Evolutionary conservation across 495 filamentous ascomycete species (phyloP).

Genomic region (Talaromyces ruber): DNA sequence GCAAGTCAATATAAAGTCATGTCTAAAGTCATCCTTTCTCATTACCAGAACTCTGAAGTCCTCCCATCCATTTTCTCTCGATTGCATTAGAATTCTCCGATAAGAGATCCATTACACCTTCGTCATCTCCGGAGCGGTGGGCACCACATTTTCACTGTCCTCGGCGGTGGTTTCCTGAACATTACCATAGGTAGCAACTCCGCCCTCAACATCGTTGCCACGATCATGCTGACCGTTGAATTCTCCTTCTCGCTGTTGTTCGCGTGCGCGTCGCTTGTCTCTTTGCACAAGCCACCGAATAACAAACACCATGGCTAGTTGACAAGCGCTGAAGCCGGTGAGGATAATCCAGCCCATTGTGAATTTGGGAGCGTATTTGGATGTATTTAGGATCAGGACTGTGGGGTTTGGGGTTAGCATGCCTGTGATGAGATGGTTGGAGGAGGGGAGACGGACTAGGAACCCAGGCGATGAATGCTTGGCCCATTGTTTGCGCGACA

Average conservation of each 20-base stretch:
- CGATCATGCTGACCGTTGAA: neutral
- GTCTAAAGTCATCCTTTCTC: neutral
- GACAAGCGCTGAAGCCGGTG: neutral
- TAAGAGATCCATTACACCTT: neutral
- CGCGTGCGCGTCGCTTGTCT: neutral
- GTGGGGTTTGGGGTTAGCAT: neutral
- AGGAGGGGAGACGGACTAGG: neutral
- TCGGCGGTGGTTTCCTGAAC: neutral
- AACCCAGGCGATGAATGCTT: conserved; percentile 5
- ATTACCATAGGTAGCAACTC: neutral
- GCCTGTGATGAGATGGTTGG: neutral
- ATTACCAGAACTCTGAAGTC: neutral
- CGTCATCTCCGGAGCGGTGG: neutral
- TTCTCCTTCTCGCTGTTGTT: neutral
- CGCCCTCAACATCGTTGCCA: neutral
- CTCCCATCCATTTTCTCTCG: neutral
- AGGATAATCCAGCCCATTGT: conserved; percentile 5
- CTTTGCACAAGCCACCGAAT: neutral
- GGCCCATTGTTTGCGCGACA: conserved; percentile 4
- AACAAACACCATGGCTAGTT: conserved; percentile 2
- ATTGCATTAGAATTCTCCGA: neutral
- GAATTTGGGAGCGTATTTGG: conserved; percentile 6
- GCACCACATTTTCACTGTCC: neutral
- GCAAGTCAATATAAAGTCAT: neutral
- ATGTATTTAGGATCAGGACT: conserved; percentile 5